A percentile compares a stretch with the other conserved stretches of the same genome.
These are phyloP conservation scores for Arachnopeziza araneosa DNA, from an alignment of 2,329 filamentous ascomycete species.

Conservation along the genomic window DNA sequence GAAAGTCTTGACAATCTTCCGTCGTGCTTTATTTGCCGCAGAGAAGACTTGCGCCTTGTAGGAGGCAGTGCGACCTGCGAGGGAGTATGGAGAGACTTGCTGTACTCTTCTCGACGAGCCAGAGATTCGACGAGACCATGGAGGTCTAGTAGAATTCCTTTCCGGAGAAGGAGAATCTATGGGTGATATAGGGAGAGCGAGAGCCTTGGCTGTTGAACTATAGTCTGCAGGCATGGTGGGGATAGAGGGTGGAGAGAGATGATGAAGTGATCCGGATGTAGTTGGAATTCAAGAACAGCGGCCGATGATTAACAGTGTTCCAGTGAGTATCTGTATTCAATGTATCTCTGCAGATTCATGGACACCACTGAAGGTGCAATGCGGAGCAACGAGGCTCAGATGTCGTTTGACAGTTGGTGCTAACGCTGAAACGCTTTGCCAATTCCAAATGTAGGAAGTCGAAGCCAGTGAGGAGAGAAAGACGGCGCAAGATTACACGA, in stretches of 20 bases:
- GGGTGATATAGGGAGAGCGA: constrained; percentile 40
- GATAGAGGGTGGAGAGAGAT: not conserved
- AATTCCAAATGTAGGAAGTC: not conserved
- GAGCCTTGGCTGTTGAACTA: constrained; percentile 43
- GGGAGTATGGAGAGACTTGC: constrained; percentile 18
- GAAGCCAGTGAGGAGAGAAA: not conserved
- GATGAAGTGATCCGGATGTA: not conserved
- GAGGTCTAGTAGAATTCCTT: constrained; percentile 37
- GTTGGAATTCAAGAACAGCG: not conserved
- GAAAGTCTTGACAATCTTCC: constrained; percentile 45
- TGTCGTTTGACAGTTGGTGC: not conserved
- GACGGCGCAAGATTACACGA: too few relatives aligned
- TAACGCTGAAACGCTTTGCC: not conserved
- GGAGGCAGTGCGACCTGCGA: constrained; percentile 19
- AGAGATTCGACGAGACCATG: constrained; percentile 44
- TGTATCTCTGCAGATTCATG: not conserved
- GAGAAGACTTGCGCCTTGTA: constrained; percentile 37
- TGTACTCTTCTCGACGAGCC: constrained; percentile 29
- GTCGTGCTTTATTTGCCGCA: constrained; percentile 48
- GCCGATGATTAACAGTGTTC: not conserved
- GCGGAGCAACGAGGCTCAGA: not conserved
- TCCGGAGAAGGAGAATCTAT: constrained; percentile 41
- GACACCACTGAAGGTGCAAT: not conserved
- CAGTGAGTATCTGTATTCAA: not conserved
- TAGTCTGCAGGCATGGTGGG: constrained; percentile 46